phyloP scores from a whole-genome alignment of 768 basidiomycete genomes.

The Mycena alexandri region DNA sequence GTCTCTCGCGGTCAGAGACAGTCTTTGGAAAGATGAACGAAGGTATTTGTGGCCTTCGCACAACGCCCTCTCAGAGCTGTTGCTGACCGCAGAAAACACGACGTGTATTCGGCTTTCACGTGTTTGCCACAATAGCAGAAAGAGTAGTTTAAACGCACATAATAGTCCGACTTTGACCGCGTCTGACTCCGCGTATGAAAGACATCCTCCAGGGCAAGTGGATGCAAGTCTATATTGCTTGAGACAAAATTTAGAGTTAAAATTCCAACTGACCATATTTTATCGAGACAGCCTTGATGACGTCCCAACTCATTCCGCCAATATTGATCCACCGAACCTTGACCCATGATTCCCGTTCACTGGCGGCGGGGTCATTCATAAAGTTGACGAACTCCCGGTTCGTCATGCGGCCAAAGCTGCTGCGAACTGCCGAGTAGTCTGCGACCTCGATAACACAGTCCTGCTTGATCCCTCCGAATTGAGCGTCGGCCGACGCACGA shows the following conservation, averaged over 20 bases:
- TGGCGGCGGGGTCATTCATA: constrained; percentile 59
- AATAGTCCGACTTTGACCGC: constrained; percentile 81
- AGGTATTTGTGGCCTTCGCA: too few relatives aligned
- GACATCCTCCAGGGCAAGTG: constrained; percentile 78
- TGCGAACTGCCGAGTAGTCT: constrained; percentile 73
- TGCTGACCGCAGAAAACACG: too few relatives aligned
- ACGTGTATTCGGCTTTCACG: too few relatives aligned
- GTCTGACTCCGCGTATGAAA: constrained; percentile 66
- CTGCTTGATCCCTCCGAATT: constrained; percentile 69
- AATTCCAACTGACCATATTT: constrained; percentile 63
- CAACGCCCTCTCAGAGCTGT: too few relatives aligned
- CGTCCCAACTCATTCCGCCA: constrained; percentile 78
- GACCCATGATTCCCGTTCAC: constrained; percentile 68
- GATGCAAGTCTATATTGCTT: constrained; percentile 67
- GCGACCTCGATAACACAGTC: constrained; percentile 75
- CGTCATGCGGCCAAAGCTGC: constrained; percentile 66
- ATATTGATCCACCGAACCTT: constrained; percentile 84
- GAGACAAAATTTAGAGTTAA: not conserved
- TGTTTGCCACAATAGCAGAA: too few relatives aligned
- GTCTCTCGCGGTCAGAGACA: too few relatives aligned
- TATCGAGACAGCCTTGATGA: constrained; percentile 74
- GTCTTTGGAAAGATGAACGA: too few relatives aligned
- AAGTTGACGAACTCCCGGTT: constrained; percentile 73
- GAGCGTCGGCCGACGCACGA: constrained; percentile 65
- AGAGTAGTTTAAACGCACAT: constrained; percentile 41